phyloP scores from a whole-genome alignment of 1,139 yeast species.

The Suhomyces choctaworum region DNA sequence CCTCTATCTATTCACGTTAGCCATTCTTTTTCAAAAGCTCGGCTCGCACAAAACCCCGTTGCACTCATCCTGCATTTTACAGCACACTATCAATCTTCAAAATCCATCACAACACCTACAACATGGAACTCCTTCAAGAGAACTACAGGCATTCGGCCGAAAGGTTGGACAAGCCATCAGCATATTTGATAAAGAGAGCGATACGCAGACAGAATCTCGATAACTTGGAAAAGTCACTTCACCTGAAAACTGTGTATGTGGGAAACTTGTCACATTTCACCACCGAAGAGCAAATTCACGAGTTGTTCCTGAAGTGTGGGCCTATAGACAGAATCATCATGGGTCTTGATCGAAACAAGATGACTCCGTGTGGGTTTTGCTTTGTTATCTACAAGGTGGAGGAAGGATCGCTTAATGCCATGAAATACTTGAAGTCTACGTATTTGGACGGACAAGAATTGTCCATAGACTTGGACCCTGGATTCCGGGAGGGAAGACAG shows the following conservation, averaged over 20 bases:
- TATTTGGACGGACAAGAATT: slow-evolving; percentile 77
- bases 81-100: too few relatives aligned
- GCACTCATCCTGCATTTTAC: not conserved
- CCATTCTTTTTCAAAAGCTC: too few relatives aligned
- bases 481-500: slow-evolving; percentile 91
- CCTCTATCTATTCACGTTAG: too few relatives aligned
- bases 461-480: slow-evolving; percentile 90
- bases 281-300: slow-evolving; percentile 90
- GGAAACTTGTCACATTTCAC: slow-evolving; percentile 85
- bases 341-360: slow-evolving; percentile 88
- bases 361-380: slow-evolving; percentile 95
- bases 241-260: slow-evolving; percentile 76
- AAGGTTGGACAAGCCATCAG: slow-evolving; percentile 77
- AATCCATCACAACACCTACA: slow-evolving; percentile 1
- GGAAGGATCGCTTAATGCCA: slow-evolving; percentile 73
- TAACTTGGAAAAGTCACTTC: slow-evolving; percentile 62
- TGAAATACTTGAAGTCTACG: slow-evolving; percentile 78
- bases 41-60: not conserved
- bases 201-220: slow-evolving; percentile 53
- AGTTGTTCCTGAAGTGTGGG: slow-evolving; percentile 80
- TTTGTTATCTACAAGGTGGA: slow-evolving; percentile 74
- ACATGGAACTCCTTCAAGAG: slow-evolving; percentile 58
- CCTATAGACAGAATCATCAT: slow-evolving; percentile 74
- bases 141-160: slow-evolving; percentile 53
- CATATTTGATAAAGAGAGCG: slow-evolving; percentile 75